A percentile compares a stretch with the other conserved stretches of the same genome.
phyloP scores from a whole-genome alignment of 352 stramenopile species.

The Globisporangium takayamanum region DNA sequence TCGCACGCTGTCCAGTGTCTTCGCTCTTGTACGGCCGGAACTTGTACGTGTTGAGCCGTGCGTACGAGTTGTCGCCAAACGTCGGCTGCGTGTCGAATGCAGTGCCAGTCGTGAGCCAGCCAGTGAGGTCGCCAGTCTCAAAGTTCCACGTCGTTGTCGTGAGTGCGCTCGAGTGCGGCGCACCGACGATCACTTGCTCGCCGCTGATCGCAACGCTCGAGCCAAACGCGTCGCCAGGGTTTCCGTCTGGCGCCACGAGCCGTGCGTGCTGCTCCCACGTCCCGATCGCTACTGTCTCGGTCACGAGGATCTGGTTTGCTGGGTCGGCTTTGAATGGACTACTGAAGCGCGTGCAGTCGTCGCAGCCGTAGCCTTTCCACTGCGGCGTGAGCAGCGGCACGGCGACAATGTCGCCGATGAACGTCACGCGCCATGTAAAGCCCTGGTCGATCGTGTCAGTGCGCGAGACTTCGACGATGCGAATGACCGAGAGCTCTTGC shows the following conservation, averaged over 20 bases:
- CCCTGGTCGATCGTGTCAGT: constrained; percentile 66
- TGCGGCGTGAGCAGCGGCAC: constrained; percentile 52
- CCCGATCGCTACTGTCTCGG: constrained; percentile 39
- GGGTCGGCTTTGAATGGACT: constrained; percentile 52
- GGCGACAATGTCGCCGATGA: constrained; percentile 64
- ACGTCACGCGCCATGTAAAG: constrained; percentile 78
- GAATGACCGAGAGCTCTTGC: constrained; percentile 72
- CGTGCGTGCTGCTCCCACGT: constrained; percentile 58
- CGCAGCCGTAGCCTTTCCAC: constrained; percentile 62
- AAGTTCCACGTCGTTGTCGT: constrained; percentile 95
- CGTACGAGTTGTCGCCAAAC: constrained; percentile 92
- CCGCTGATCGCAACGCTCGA: constrained; percentile 64
- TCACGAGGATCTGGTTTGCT: constrained; percentile 45
- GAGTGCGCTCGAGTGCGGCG: constrained; percentile 54
- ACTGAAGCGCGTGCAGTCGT: constrained; percentile 68
- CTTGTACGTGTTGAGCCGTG: constrained; percentile 70
- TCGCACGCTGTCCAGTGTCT: constrained; percentile 29
- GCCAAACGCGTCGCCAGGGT: constrained; percentile 73
- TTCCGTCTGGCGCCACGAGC: constrained; percentile 59
- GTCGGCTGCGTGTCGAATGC: constrained; percentile 94
- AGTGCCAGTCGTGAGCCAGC: constrained; percentile 90
- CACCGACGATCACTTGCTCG: constrained; percentile 73
- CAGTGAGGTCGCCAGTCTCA: constrained; percentile 93
- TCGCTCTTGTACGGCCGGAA: constrained; percentile 27
- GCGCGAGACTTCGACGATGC: constrained; percentile 74